Evolutionary conservation across 257 asterid species (phyloP).

Genomic region (Salvia rosmarinus): DNA sequence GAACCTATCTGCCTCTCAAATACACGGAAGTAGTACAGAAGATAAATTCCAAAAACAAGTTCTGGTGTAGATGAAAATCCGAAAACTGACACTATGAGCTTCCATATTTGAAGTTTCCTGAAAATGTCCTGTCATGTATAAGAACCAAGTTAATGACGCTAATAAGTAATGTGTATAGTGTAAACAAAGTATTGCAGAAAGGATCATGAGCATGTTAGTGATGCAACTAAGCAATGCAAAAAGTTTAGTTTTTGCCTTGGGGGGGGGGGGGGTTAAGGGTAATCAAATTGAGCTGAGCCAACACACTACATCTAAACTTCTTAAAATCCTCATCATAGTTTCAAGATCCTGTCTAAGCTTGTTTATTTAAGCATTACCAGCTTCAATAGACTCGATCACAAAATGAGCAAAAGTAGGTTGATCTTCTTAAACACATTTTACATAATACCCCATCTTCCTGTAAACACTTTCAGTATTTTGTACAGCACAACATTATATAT

Average conservation of each 20-base stretch:
- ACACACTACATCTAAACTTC: not conserved
- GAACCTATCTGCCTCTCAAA: slow-evolving; percentile 99
- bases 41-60: slow-evolving; percentile 83
- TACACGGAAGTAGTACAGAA: slow-evolving; percentile 94
- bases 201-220: not conserved
- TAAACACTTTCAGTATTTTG: too few relatives aligned
- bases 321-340: not conserved
- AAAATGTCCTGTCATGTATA: slow-evolving; percentile 78
- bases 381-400: not conserved
- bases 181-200: not conserved
- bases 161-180: not conserved
- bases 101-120: slow-evolving; percentile 89
- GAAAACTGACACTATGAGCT: slow-evolving; percentile 81
- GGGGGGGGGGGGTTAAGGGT: not conserved
- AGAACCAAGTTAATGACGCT: slow-evolving; percentile 26
- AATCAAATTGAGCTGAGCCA: not conserved
- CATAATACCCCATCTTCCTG: not conserved
- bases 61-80: slow-evolving; percentile 97
- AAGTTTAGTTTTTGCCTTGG: slow-evolving; percentile 18
- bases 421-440: not conserved
- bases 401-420: not conserved
- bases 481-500: not conserved
- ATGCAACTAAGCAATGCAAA: not conserved
- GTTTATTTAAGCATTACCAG: not conserved
- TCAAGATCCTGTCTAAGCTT: not conserved